A percentile compares a stretch with the other conserved stretches of the same genome.
These are phyloP conservation scores for Dioszegia aurantiaca DNA, from an alignment of 768 basidiomycete genomes.

Conservation along the genomic window DNA sequence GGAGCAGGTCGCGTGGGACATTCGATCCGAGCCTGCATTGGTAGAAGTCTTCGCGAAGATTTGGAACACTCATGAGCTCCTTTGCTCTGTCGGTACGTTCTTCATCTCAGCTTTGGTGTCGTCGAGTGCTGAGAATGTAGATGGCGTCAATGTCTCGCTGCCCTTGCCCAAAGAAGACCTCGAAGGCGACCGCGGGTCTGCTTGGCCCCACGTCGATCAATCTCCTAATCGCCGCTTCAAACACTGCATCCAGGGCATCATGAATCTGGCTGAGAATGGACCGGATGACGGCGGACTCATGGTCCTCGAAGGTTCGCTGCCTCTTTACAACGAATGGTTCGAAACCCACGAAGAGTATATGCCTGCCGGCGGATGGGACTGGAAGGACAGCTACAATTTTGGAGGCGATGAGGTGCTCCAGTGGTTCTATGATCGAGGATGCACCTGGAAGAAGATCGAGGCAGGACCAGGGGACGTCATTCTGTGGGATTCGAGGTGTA, in stretches of 20 bases:
- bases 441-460: conserved; percentile 49
- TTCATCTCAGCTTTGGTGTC: background rate
- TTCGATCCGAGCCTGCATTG: conserved; percentile 43
- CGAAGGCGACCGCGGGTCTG: conserved; percentile 26
- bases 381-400: conserved; percentile 30
- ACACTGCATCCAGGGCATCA: conserved; percentile 44
- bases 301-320: conserved; percentile 50
- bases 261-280: conserved; percentile 49
- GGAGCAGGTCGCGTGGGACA: conserved; percentile 49
- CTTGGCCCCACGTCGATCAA: conserved; percentile 50
- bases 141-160: conserved; percentile 40
- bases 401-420: conserved; percentile 30
- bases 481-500: conserved; percentile 49
- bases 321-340: conserved; percentile 49
- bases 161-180: conserved; percentile 37
- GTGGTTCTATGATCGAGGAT: conserved; percentile 53
- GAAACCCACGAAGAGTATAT: conserved; percentile 39
- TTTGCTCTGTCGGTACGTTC: conserved; percentile 44
- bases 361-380: conserved; percentile 31
- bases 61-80: conserved; percentile 47
- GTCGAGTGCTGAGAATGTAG: conserved; percentile 10
- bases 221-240: conserved; percentile 33
- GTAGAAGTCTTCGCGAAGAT: conserved; percentile 48
- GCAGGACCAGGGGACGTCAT: conserved; percentile 51
- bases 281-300: conserved; percentile 53